A percentile compares a stretch with the other conserved stretches of the same genome.
These are phyloP conservation scores for Populus nigra DNA, from an alignment of 345 rosid genomes.

Conservation along the genomic window DNA sequence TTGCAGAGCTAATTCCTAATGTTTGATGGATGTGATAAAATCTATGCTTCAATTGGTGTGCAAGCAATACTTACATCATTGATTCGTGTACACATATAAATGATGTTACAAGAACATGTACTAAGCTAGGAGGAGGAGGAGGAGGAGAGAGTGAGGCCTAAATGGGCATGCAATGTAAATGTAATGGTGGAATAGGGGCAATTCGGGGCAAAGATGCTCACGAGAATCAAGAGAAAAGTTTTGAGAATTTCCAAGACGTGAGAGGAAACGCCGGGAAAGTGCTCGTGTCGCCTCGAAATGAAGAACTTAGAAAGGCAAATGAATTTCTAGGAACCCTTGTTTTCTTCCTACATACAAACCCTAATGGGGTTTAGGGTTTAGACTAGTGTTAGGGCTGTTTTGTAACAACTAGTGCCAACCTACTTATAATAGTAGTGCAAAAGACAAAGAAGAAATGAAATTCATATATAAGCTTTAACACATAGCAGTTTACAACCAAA, in stretches of 20 bases:
- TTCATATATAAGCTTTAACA: not conserved
- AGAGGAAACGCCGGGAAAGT: constrained; percentile 98
- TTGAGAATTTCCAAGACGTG: constrained; percentile 58
- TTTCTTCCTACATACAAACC: constrained; percentile 18
- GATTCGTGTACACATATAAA: constrained; percentile 1
- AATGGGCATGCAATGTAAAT: constrained; percentile 21
- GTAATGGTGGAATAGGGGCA: constrained; percentile 22
- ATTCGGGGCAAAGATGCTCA: constrained; percentile 29
- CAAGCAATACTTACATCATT: not conserved
- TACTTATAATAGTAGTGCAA: not conserved
- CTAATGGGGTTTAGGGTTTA: constrained; percentile 27
- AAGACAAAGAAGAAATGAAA: not conserved
- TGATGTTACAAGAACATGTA: not conserved
- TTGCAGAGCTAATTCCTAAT: not conserved
- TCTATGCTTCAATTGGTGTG: constrained; percentile 4
- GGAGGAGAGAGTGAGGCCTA: not conserved
- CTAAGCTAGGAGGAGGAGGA: no score
- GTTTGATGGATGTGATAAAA: constrained; percentile 3
- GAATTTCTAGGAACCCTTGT: constrained; percentile 24
- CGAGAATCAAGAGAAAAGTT: constrained; percentile 54
- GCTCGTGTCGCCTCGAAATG: constrained; percentile 90
- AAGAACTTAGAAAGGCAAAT: constrained; percentile 26
- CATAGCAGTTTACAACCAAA: not conserved
- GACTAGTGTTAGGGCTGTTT: constrained; percentile 29
- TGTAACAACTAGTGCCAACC: constrained; percentile 2